These are phyloP conservation scores for Tillandsia fasciculata DNA, from an alignment of 176 grass and related monocot species.

Conservation along the genomic window DNA sequence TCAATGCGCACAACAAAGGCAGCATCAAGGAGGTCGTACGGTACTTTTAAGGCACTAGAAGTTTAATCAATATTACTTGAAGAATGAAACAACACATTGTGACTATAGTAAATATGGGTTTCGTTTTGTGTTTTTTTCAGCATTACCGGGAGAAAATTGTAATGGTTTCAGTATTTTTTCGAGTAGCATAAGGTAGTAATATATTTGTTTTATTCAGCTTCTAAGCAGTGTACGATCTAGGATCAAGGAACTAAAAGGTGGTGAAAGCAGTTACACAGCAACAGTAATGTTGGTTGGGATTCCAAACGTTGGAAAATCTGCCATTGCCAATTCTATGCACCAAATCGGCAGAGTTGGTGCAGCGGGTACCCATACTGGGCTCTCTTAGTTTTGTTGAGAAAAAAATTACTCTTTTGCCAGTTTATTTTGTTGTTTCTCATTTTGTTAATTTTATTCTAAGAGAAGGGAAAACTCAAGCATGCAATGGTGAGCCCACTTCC, in stretches of 20 bases:
- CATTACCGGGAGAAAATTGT: too few relatives aligned
- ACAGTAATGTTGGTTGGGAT: conserved; percentile 60
- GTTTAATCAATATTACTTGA: neutral
- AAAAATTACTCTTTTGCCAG: neutral
- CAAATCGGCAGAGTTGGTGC: conserved; percentile 62
- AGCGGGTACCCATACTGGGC: conserved; percentile 33
- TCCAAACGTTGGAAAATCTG: conserved; percentile 75
- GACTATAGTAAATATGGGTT: too few relatives aligned
- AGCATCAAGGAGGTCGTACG: conserved; percentile 47
- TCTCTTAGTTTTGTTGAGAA: neutral
- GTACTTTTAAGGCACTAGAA: neutral
- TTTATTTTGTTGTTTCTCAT: conserved; percentile 5
- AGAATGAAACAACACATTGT: too few relatives aligned
- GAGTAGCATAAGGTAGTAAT: neutral
- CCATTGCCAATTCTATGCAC: conserved; percentile 55
- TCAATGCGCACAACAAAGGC: conserved; percentile 57
- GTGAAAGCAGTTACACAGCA: conserved; percentile 33
- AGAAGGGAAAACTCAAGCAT: conserved; percentile 73
- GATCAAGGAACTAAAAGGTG: conserved; percentile 51
- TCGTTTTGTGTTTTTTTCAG: too few relatives aligned
- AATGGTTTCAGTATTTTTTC: too few relatives aligned
- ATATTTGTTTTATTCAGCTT: conserved; percentile 31
- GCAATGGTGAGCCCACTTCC: conserved; percentile 58
- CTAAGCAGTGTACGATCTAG: conserved; percentile 31
- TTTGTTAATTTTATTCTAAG: conserved; percentile 25